Evolutionary conservation across 2,329 filamentous ascomycete genomes (phyloP).

Genomic region (Elsinoe ampelina): DNA sequence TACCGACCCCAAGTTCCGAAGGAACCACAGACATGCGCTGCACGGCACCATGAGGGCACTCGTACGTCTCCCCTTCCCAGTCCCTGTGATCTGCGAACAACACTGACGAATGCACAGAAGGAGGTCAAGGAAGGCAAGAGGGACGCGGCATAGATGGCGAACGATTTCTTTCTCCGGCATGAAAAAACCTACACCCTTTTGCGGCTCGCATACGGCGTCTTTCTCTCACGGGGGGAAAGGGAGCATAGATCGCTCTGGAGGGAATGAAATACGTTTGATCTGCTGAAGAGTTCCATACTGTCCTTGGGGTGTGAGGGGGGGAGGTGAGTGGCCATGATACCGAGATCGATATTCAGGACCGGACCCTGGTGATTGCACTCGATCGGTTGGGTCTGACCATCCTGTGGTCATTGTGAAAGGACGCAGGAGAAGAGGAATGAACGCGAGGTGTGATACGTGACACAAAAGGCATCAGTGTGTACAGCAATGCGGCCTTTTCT

Average conservation of each 20-base stretch:
- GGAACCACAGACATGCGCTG: conserved; percentile 99
- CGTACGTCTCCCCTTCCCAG: conserved; percentile 61
- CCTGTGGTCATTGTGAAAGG: too few relatives aligned
- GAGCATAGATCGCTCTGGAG: conserved; percentile 9
- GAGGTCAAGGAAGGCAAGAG: conserved; percentile 95
- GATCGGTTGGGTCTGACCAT: too few relatives aligned
- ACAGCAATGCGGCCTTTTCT: conserved; percentile 50
- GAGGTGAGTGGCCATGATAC: neutral
- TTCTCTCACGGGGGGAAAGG: neutral
- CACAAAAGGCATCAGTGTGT: conserved; percentile 58
- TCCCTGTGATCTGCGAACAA: neutral
- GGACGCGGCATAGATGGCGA: conserved; percentile 60
- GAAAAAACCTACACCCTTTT: neutral
- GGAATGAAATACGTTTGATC: conserved; percentile 10
- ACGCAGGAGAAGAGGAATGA: neutral
- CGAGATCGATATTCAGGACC: too few relatives aligned
- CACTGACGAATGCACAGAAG: conserved; percentile 55
- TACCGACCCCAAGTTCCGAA: conserved; percentile 98
- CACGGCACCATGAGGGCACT: conserved; percentile 97
- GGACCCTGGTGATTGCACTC: too few relatives aligned
- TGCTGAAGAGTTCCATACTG: neutral
- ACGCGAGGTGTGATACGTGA: neutral
- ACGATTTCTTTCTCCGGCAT: neutral
- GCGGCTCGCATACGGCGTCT: conserved; percentile 4
- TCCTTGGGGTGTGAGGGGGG: neutral